These are phyloP conservation scores for Penicillium arizonense DNA, from an alignment of 495 filamentous ascomycete species.

Conservation along the genomic window DNA sequence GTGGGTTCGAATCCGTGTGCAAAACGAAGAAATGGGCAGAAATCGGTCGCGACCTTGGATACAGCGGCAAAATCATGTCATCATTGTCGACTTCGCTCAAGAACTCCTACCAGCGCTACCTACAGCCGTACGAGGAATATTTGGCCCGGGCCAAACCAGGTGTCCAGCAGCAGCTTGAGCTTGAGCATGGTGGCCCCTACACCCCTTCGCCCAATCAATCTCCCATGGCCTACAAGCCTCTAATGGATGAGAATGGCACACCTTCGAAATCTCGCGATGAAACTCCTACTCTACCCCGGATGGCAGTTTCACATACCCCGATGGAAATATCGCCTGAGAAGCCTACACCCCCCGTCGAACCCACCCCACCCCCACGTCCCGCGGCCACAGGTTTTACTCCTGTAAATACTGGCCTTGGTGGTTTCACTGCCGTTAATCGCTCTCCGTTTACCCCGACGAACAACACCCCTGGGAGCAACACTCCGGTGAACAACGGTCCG, in stretches of 20 bases:
- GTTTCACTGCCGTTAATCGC: conserved; percentile 76
- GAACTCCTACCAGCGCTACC: conserved; percentile 95
- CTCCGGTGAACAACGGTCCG: conserved; percentile 44
- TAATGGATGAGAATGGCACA: conserved; percentile 58
- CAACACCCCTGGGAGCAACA: conserved; percentile 22
- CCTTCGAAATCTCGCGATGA: conserved; percentile 63
- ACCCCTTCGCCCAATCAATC: conserved; percentile 89
- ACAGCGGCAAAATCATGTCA: conserved; percentile 99
- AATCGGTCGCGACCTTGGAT: conserved; percentile 93
- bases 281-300: conserved; percentile 70
- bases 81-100: conserved; percentile 98
- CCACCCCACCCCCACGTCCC: conserved; percentile 49
- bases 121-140: conserved; percentile 96
- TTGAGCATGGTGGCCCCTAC: conserved; percentile 88
- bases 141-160: conserved; percentile 88
- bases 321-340: conserved; percentile 47
- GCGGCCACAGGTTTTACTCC: conserved; percentile 72
- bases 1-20: conserved; percentile 94
- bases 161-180: conserved; percentile 93
- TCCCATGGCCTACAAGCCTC: conserved; percentile 67
- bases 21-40: conserved; percentile 99
- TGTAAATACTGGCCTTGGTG: conserved; percentile 60
- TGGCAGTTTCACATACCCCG: conserved; percentile 65
- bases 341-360: conserved; percentile 42
- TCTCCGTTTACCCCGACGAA: conserved; percentile 57